Evolutionary conservation across 2,329 filamentous ascomycete species (phyloP), one percentile per base, ranked within the genome.

Genomic region (Dothiorella sarmentorum): DNA sequence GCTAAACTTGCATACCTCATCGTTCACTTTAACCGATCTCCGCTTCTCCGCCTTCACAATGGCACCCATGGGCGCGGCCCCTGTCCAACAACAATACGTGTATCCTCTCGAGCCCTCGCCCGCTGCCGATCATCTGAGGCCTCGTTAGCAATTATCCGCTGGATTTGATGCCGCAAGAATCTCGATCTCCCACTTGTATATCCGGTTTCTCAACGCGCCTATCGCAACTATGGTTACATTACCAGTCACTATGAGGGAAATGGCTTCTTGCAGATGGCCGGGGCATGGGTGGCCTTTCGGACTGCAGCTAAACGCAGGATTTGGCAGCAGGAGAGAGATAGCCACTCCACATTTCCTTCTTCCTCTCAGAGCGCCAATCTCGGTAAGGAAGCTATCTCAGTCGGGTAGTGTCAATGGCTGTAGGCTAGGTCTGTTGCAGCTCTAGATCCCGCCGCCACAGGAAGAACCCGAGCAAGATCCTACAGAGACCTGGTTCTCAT

Each of bases 41-140:
- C 22, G 49, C 22, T 22, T 40, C 49, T 53, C 35, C 33, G 35
- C 24, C 4, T 29, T 29, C 40, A 24, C 35, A 53, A 26, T 26
- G 45, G 33, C 47, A 52, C 3, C 22, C n/a, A 17, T 52, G 15
- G 18, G 3, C 24, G 47, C 20, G 17, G 33, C 17, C 35, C 49
- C 49, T 29, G 35, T 17, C 24, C 49, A 40, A 40, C 49, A 9
- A n/a, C 6, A 40, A 53, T 53, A 53, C 49, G 49, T 53, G 49
- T 53, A 27, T 26, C n/a, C 35, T 18, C 49, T 53, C 35, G 49
- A 40, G 6, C 49, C 49, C 35, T 40, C 49, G 49, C 22, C 35
- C 24, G 7, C 13, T 17, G 49, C 49, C 35, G 49, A 53, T 53
- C 49, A 15, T 13, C 26, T 10, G 20, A 22, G 26, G 49, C 49